Evolutionary conservation across 1,284 basidiomycete genomes (phyloP).

Genomic region (Lentinus polychrous): DNA sequence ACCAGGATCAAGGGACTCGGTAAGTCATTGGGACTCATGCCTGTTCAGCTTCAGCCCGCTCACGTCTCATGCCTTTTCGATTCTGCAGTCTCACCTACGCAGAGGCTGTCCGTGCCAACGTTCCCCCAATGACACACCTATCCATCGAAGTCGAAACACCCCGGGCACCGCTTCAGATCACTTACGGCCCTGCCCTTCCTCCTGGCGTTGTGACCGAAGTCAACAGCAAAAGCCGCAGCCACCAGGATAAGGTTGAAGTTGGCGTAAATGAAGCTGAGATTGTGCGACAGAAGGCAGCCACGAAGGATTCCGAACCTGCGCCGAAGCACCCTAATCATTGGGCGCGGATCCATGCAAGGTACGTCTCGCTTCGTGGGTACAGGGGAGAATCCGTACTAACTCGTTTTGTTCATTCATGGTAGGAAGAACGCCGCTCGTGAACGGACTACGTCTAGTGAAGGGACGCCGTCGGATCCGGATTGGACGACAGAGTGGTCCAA

Average conservation of each 20-base stretch:
- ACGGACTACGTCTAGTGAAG: neutral
- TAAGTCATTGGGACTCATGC: neutral
- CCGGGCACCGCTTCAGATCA: neutral
- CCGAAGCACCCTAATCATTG: neutral
- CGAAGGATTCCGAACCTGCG: neutral
- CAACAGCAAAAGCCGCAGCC: conserved; percentile 8
- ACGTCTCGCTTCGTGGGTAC: neutral
- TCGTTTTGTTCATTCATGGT: neutral
- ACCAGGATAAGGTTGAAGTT: conserved; percentile 1
- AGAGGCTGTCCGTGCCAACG: neutral
- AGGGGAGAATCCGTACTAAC: neutral
- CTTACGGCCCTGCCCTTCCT: neutral
- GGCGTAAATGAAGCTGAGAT: conserved; percentile 3
- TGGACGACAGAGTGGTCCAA: neutral
- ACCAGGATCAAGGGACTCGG: neutral
- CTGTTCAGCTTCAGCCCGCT: neutral
- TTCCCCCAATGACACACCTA: neutral
- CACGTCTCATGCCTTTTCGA: neutral
- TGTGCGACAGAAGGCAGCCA: neutral
- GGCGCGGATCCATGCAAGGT: neutral
- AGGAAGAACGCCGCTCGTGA: neutral
- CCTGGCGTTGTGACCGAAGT: neutral
- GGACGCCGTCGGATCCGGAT: too few species aligned
- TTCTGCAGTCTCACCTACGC: neutral
- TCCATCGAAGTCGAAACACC: neutral